These are phyloP conservation scores for Calonectria ilicicola DNA, from an alignment of 2,329 filamentous ascomycete genomes.

Conservation along the genomic window DNA sequence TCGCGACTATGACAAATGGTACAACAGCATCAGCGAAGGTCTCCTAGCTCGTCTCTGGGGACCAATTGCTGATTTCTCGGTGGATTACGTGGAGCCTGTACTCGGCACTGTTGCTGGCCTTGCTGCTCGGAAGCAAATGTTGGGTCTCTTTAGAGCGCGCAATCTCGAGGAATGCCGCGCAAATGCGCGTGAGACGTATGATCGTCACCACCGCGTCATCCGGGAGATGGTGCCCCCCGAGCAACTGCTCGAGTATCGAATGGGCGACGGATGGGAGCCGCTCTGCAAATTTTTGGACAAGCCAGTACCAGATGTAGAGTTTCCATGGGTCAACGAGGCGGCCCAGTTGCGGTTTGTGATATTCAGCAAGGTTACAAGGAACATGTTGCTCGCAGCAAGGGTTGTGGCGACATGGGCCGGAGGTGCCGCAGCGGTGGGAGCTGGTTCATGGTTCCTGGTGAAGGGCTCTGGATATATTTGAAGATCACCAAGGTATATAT, in stretches of 20 bases:
- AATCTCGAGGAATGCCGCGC: constrained; percentile 35
- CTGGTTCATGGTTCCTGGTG: constrained; percentile 19
- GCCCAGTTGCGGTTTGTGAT: constrained; percentile 31
- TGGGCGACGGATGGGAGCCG: constrained; percentile 51
- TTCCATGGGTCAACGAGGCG: constrained; percentile 48
- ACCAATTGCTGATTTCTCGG: constrained; percentile 27
- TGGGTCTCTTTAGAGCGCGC: constrained; percentile 43
- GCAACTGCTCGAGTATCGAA: constrained; percentile 46
- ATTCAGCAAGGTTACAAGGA: constrained; percentile 14
- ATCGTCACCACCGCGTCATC: constrained; percentile 45
- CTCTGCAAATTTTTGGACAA: constrained; percentile 52
- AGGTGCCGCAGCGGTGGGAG: constrained; percentile 18
- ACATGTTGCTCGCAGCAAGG: constrained; percentile 13
- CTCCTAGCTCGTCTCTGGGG: constrained; percentile 41
- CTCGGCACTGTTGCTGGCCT: constrained; percentile 46
- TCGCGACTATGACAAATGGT: constrained; percentile 48
- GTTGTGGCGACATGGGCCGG: constrained; percentile 35
- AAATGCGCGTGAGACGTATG: constrained; percentile 41
- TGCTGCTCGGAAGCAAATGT: constrained; percentile 40
- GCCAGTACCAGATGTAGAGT: constrained; percentile 44
- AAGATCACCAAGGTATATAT: not conserved
- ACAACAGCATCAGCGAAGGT: constrained; percentile 46
- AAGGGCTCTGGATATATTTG: not conserved
- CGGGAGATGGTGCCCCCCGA: constrained; percentile 40
- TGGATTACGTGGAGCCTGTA: constrained; percentile 42